Conservation (phyloP, 495 filamentous ascomycete genomes). For the Aspergillus steynii region DNA sequence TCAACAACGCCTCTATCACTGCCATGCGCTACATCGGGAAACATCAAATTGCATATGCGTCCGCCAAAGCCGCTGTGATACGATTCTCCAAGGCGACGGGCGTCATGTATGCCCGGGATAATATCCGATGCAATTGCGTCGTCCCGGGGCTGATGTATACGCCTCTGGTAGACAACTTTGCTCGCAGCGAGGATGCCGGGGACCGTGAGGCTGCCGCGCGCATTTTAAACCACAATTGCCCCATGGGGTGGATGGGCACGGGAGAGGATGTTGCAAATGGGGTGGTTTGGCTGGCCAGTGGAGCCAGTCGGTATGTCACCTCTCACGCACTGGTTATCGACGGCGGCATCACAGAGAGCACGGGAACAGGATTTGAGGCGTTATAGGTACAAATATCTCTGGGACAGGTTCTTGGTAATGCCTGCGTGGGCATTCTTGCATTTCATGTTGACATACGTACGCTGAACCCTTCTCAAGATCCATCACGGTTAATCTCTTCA, state of each 20-base stretch:
- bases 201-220: not conserved
- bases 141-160: constrained; percentile 50
- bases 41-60: constrained; percentile 48
- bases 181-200: not conserved
- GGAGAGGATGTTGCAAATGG: not conserved
- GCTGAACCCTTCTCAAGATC: too few species aligned
- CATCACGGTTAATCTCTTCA: too few species aligned
- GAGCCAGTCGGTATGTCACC: not conserved
- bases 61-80: constrained; percentile 48
- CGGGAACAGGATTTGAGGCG: not conserved
- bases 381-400: too few species aligned
- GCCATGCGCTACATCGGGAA: constrained; percentile 51
- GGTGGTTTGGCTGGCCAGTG: not conserved
- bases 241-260: not conserved
- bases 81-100: constrained; percentile 48
- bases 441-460: too few species aligned
- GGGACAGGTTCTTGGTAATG: too few species aligned
- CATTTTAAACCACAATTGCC: not conserved
- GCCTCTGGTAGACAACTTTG: constrained; percentile 27
- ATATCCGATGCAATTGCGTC: constrained; percentile 49
- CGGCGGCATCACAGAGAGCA: not conserved
- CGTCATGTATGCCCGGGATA: constrained; percentile 47
- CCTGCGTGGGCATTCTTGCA: too few species aligned
- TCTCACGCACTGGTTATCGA: not conserved
- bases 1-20: constrained; percentile 47